A percentile compares a stretch with the other conserved stretches of the same genome.
These are phyloP conservation scores for Dianthus caryophyllus DNA, from an alignment of 148 eudicot genomes.

Conservation along the genomic window DNA sequence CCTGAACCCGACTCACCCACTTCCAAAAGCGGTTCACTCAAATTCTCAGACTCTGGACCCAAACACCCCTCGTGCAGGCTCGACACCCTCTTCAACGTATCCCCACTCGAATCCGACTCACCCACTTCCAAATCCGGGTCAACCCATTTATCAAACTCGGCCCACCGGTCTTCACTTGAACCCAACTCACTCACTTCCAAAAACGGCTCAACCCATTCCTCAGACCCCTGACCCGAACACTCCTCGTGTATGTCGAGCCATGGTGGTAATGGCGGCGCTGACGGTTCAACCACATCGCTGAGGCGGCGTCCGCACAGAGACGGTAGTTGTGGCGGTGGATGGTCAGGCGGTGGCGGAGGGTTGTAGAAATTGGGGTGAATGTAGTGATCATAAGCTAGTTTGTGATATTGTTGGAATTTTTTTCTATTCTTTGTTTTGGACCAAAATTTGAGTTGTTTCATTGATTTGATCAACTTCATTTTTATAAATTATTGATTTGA, in stretches of 20 bases:
- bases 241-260: slow-evolving; percentile 20
- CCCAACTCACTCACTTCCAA: background rate
- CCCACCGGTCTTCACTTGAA: background rate
- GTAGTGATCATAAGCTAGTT: slow-evolving; percentile 5
- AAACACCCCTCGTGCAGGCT: too few relatives aligned
- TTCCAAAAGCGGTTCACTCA: too few relatives aligned
- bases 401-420: slow-evolving; percentile 3
- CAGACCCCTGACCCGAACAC: background rate
- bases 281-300: slow-evolving; percentile 11
- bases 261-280: slow-evolving; percentile 27
- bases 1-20: background rate
- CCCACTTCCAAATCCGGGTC: too few relatives aligned
- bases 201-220: background rate
- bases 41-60: too few relatives aligned
- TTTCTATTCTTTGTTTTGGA: slow-evolving; percentile 19
- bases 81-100: too few relatives aligned
- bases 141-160: background rate
- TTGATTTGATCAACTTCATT: slow-evolving; percentile 6
- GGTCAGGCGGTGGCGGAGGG: slow-evolving; percentile 10
- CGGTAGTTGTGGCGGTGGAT: background rate
- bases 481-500: too few relatives aligned
- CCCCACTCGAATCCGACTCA: too few relatives aligned
- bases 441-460: slow-evolving; percentile 31
- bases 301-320: slow-evolving; percentile 8
- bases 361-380: background rate